phyloP scores from a whole-genome alignment of 352 stramenopile species.

The Phytopythium litorale region DNA sequence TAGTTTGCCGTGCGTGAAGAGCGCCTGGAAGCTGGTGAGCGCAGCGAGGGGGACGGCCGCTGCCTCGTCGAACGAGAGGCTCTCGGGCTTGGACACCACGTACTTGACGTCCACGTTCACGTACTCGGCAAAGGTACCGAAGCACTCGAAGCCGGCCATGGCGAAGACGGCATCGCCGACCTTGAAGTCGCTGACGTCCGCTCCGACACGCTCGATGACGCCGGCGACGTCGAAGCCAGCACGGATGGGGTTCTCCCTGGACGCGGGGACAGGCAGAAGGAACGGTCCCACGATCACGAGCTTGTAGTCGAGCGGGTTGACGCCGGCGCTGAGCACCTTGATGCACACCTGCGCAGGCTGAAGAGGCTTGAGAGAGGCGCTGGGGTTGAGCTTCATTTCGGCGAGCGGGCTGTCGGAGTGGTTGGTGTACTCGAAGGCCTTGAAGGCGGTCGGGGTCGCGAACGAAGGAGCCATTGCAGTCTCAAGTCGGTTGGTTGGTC shows the following conservation, averaged over 20 bases:
- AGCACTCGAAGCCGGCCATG: constrained; percentile 15
- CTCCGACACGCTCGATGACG: constrained; percentile 20
- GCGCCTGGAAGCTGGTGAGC: constrained; percentile 35
- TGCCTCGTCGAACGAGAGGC: constrained; percentile 36
- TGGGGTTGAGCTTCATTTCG: constrained; percentile 20
- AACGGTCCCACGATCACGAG: constrained; percentile 11
- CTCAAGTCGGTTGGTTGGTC: too few relatives aligned
- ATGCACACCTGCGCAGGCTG: constrained; percentile 15
- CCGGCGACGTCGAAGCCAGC: constrained; percentile 5
- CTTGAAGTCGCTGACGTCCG: constrained; percentile 7
- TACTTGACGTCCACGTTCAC: constrained; percentile 20
- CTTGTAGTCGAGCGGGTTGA: constrained; percentile 35
- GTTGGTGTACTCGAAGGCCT: constrained; percentile 20
- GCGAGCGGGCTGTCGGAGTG: constrained; percentile 9
- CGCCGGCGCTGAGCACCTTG: constrained; percentile 19
- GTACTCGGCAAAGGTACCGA: constrained; percentile 34
- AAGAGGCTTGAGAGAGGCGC: constrained; percentile 9
- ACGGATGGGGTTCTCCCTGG: not conserved
- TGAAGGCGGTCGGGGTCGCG: constrained; percentile 18
- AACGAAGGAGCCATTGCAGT: too few relatives aligned
- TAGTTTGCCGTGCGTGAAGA: constrained; percentile 29
- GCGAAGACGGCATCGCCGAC: constrained; percentile 26
- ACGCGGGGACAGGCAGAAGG: constrained; percentile 7
- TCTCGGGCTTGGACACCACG: constrained; percentile 40
- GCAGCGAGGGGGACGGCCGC: constrained; percentile 25